Evolutionary conservation across 2,329 filamentous ascomycete genomes (phyloP), one percentile per base, ranked within the genome.

Genomic region (Stagonosporopsis cucurbitacearum): DNA sequence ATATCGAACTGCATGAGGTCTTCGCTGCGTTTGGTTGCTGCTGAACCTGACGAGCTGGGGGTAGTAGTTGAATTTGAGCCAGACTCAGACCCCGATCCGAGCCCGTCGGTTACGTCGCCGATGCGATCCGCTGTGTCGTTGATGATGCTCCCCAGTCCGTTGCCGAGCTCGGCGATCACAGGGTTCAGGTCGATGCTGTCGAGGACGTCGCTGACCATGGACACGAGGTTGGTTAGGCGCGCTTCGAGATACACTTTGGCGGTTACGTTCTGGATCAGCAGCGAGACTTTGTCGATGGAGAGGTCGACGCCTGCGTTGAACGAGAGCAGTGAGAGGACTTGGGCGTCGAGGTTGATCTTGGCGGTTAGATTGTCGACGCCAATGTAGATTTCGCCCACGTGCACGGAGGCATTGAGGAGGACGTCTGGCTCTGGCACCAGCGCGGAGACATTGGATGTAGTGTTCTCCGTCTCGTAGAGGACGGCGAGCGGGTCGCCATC

Each of bases 241-340:
- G 84, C 85, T 65, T 87, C 84, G 2, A 87, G 81, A 51, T 82
- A 76, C 25, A 87, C 84, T 66, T 81, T 82, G 26, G 84, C 85
- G 26, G 76, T 81, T 52, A 87, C 80, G 58, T 87, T 84, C 66
- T 86, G 79, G 65, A 87, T 87, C 15, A 75, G 75, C 11, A 87
- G 77, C 37, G 77, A 71, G 40, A 88, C 84, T 44, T 81, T 78
- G 63, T 85, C 81, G 74, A 87, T 83, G 46, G 78, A 81, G 2
- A 83, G 78, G 66, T 85, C 82, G 33, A 88, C 84, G 41, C 85
- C 85, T 2, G 85, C 85, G 62, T 82, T 85, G 78, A 87, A 86
- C 53, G 81, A 75, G 40, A 87, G 80, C 40, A 87, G 77, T 58
- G 81, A 79, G 36, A 86, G 77, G 9, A 87, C 84, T 67, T 85